Percentiles rank a stretch among this genome's conserved stretches.
These are phyloP conservation scores for Silene coronaria DNA, from an alignment of 179 eudicot genomes.

Conservation along the genomic window DNA sequence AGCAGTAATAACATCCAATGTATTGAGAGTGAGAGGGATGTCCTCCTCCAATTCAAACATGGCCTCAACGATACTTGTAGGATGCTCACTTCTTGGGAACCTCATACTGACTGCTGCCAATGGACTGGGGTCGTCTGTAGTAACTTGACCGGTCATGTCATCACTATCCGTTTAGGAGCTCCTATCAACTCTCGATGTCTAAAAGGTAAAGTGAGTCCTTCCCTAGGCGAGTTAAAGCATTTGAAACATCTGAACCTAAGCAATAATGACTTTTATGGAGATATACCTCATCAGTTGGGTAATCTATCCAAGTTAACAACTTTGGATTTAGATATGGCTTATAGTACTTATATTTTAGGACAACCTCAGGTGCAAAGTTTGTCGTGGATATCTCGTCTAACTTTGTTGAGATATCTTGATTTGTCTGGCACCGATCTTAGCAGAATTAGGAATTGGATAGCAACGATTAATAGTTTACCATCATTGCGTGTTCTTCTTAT, in stretches of 20 bases:
- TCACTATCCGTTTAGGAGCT: no score
- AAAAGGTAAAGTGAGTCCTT: no score
- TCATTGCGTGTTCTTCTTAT: slow-evolving; percentile 4
- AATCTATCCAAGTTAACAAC: slow-evolving; percentile 17
- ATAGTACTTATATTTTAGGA: background rate
- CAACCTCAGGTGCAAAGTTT: slow-evolving; percentile 20
- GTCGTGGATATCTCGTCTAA: slow-evolving; percentile 30
- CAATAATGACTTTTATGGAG: slow-evolving; percentile 9
- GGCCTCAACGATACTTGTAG: no score
- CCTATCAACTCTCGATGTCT: slow-evolving; percentile 6
- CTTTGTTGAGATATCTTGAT: slow-evolving; percentile 14
- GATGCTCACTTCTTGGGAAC: no score
- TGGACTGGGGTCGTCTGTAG: slow-evolving; percentile 22
- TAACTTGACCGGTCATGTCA: slow-evolving; percentile 19
- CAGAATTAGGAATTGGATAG: slow-evolving; percentile 3
- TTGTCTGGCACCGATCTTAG: slow-evolving; percentile 23
- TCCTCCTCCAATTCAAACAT: no score
- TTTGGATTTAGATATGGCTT: slow-evolving; percentile 16
- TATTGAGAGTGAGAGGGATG: no score
- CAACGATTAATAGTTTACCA: slow-evolving; percentile 15
- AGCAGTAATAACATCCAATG: no score
- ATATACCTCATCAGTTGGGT: slow-evolving; percentile 17
- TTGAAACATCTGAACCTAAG: slow-evolving; percentile 26
- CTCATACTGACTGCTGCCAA: slow-evolving; percentile 20
- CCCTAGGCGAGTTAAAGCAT: slow-evolving; percentile 17